Evolutionary conservation across 306 rosid species (phyloP).

Genomic region (Cyamopsis tetragonoloba): DNA sequence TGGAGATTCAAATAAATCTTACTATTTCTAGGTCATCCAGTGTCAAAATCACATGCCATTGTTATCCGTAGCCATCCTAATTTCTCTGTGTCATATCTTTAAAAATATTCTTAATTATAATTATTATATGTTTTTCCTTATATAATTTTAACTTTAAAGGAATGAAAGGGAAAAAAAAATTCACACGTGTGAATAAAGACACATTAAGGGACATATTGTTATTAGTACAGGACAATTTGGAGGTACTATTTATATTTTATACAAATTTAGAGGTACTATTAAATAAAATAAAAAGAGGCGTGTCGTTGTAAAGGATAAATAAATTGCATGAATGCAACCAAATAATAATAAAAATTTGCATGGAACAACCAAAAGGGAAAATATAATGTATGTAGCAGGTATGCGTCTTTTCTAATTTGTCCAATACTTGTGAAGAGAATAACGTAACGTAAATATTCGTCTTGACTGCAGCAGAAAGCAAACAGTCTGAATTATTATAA

Average conservation of each 20-base stretch:
- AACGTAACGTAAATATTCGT: neutral
- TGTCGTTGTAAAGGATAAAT: neutral
- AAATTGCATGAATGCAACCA: too few species aligned
- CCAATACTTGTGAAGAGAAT: constrained; percentile 15
- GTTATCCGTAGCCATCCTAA: neutral
- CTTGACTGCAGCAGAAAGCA: constrained; percentile 3
- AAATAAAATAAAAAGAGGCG: neutral
- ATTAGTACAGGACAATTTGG: constrained; percentile 23
- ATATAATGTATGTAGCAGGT: constrained; percentile 14
- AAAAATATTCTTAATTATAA: neutral
- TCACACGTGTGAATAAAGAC: constrained; percentile 27
- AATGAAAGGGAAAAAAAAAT: neutral
- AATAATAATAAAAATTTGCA: too few species aligned
- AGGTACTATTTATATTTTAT: constrained; percentile 2
- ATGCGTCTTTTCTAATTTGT: constrained; percentile 26
- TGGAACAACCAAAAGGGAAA: neutral
- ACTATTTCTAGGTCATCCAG: constrained; percentile 8
- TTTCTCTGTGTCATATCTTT: too few species aligned
- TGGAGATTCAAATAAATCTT: neutral
- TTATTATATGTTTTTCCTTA: neutral
- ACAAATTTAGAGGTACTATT: constrained; percentile 13
- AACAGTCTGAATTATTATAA: neutral
- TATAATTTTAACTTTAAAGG: neutral
- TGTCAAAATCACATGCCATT: constrained; percentile 22
- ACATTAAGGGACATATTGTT: constrained; percentile 12